These are phyloP conservation scores for Corylus heterophylla DNA, from an alignment of 306 rosid genomes.

Conservation along the genomic window DNA sequence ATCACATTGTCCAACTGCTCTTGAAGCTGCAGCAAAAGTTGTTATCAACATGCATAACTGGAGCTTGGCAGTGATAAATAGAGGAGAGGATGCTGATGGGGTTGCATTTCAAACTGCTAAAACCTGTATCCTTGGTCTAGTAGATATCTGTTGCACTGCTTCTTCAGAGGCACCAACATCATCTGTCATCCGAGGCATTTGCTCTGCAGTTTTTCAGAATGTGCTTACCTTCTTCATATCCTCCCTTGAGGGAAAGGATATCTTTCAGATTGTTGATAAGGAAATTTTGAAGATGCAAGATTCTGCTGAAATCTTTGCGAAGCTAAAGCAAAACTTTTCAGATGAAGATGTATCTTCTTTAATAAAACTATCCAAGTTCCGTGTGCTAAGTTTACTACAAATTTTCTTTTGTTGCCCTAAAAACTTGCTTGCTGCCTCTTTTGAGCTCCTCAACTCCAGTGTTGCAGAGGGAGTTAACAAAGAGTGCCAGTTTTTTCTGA, in stretches of 20 bases:
- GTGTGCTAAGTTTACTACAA: conserved; percentile 58
- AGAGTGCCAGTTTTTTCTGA: conserved; percentile 55
- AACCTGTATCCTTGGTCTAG: conserved; percentile 69
- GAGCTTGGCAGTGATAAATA: conserved; percentile 54
- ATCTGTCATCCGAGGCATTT: conserved; percentile 72
- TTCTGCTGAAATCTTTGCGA: conserved; percentile 50
- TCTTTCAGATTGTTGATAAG: conserved; percentile 53
- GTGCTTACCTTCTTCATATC: conserved; percentile 66
- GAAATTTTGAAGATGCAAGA: conserved; percentile 61
- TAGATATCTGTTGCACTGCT: conserved; percentile 67
- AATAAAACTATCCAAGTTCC: conserved; percentile 54
- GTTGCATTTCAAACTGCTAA: conserved; percentile 80
- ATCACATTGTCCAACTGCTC: conserved; percentile 78
- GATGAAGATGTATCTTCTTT: conserved; percentile 58
- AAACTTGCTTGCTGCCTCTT: conserved; percentile 76
- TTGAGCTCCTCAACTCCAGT: conserved; percentile 59
- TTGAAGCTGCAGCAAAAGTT: conserved; percentile 82
- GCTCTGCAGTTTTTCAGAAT: conserved; percentile 75
- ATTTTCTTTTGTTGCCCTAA: conserved; percentile 73
- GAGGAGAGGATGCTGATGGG: conserved; percentile 66
- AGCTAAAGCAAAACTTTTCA: conserved; percentile 57
- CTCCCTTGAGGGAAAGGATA: conserved; percentile 68
- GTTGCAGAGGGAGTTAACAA: conserved; percentile 53
- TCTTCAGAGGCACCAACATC: conserved; percentile 67
- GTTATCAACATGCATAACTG: conserved; percentile 73